These are phyloP conservation scores for Pseudoneurospora amorphoporcata DNA, from an alignment of 495 filamentous ascomycete species.

Conservation along the genomic window DNA sequence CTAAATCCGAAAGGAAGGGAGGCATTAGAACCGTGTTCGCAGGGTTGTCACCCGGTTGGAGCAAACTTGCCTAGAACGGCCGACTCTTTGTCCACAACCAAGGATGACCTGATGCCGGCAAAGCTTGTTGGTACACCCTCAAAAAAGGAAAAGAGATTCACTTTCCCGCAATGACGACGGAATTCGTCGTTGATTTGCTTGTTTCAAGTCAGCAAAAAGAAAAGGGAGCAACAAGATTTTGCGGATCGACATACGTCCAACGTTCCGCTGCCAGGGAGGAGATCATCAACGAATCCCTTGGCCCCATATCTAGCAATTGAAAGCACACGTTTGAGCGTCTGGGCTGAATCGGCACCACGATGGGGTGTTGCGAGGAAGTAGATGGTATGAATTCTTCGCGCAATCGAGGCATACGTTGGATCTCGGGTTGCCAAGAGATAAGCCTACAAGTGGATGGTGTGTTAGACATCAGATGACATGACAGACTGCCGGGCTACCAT, in stretches of 20 bases:
- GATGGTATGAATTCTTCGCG: constrained; percentile 14
- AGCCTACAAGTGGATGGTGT: constrained; percentile 5
- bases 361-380: constrained; percentile 24
- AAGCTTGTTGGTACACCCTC: constrained; percentile 28
- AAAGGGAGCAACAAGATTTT: neutral
- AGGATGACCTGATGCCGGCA: constrained; percentile 14
- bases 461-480: no score
- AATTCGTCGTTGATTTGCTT: constrained; percentile 40
- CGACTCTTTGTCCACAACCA: constrained; percentile 37
- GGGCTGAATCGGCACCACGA: constrained; percentile 13
- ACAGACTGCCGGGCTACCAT: neutral
- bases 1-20: constrained; percentile 4
- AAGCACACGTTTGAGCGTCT: neutral
- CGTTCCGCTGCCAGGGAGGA: constrained; percentile 19
- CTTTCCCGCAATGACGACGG: constrained; percentile 20
- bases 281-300: constrained; percentile 33
- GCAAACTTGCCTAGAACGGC: constrained; percentile 18
- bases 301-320: constrained; percentile 4
- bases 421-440: constrained; percentile 18
- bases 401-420: constrained; percentile 10
- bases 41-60: no score
- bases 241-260: constrained; percentile 3
- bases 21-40: no score
- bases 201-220: neutral
- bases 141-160: constrained; percentile 37